Conservation (phyloP, 2,329 filamentous ascomycete species). For the Trichoderma aggressivum region DNA sequence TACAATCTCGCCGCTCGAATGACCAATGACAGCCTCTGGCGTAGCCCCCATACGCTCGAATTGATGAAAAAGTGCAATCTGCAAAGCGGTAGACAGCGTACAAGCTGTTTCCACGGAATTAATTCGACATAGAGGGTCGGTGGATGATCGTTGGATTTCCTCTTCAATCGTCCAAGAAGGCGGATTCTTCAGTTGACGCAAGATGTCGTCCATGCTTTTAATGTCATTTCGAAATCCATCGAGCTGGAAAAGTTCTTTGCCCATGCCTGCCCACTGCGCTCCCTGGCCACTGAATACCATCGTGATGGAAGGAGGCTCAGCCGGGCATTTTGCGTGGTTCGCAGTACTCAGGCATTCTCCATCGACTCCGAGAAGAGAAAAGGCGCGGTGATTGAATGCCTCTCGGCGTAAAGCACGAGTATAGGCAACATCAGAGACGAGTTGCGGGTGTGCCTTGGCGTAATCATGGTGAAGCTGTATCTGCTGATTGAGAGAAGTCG, state of each 20-base stretch:
- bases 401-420: constrained; percentile 8
- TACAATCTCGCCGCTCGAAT: constrained; percentile 38
- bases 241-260: constrained; percentile 27
- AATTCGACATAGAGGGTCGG: constrained; percentile 8
- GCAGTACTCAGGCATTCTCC: neutral
- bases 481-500: constrained; percentile 6
- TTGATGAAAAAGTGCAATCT: constrained; percentile 38
- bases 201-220: neutral
- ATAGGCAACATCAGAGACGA: constrained; percentile 7
- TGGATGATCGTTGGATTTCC: constrained; percentile 12
- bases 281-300: constrained; percentile 37
- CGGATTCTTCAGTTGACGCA: neutral
- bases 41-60: constrained; percentile 27
- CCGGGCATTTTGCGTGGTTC: neutral
- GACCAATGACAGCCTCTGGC: constrained; percentile 31
- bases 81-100: constrained; percentile 39
- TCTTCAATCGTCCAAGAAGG: constrained; percentile 18
- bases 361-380: neutral
- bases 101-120: constrained; percentile 26
- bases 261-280: constrained; percentile 35
- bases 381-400: neutral
- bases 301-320: neutral
- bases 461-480: neutral
- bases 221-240: constrained; percentile 24
- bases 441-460: neutral